Evolutionary conservation across 2,329 filamentous ascomycete genomes (phyloP), one percentile per base, ranked within the genome.

Genomic region (Colletotrichum sp.): DNA sequence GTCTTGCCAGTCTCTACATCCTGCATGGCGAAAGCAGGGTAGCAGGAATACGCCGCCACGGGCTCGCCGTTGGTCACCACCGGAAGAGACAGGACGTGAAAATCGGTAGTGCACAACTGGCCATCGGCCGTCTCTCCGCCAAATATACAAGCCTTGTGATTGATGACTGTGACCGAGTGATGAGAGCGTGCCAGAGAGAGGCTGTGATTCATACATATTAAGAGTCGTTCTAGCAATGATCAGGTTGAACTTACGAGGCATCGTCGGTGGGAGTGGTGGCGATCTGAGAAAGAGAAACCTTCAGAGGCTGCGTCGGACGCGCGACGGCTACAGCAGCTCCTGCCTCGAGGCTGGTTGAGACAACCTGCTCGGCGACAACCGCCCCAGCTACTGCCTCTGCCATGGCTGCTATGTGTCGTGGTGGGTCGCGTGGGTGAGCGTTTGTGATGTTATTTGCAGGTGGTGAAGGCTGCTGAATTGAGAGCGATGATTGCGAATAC

Each of bases 61-160:
- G 72, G 69, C 29, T 83, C 77, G 15, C 79, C 77, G 21, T 77
- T 70, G 51, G 85, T 81, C n/a, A 83, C 83, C n/a, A 68, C 66
- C 4, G 89, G 87, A 3, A 91, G 78, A 15, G 89, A 86, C 66
- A 91, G 79, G 27, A 87, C 84, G 76, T 90, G 87, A 64, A 91
- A 85, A 67, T 86, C 84, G 78, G 87, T 87, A 69, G 85, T 83
- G 36, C 87, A 87, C 31, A 89, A 81, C 71, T 82, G 74, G 74
- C 83, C 77, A 54, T 77, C 78, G 57, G 80, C 78, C 1, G 76
- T 80, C 77, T 86, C 83, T 66, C 89, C 89, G 8, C 89, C 89
- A 75, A 90, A 90, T 67, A 91, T 86, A 78, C 90, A 90, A 34
- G 88, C 88, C 75, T 87, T 86, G 66, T 87, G 85, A 72, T 86